Conservation (phyloP, 2,329 filamentous ascomycete species). For the Pseudocercospora cruenta region DNA sequence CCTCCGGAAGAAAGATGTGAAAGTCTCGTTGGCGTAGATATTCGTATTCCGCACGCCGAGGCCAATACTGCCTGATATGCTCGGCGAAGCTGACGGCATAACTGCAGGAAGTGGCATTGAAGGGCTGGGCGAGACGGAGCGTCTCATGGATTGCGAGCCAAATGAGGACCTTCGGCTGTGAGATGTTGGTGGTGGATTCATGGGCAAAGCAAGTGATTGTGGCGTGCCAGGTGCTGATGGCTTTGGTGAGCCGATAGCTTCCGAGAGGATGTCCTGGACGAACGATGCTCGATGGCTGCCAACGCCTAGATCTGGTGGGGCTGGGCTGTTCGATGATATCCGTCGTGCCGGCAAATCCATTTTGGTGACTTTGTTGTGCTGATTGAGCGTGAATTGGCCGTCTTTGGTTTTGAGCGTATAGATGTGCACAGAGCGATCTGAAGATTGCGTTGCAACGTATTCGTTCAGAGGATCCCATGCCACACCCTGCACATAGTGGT, state of each 20-base stretch:
- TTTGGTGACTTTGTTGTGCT: constrained; percentile 80
- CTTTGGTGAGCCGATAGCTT: constrained; percentile 75
- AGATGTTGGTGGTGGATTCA: constrained; percentile 93
- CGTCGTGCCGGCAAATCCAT: constrained; percentile 91
- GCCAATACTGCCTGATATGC: constrained; percentile 64
- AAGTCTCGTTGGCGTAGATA: constrained; percentile 93
- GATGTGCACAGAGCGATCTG: constrained; percentile 95
- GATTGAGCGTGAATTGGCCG: constrained; percentile 83
- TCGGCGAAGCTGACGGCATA: constrained; percentile 91
- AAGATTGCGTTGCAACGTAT: constrained; percentile 97
- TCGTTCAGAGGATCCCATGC: constrained; percentile 98
- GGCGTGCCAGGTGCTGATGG: constrained; percentile 94
- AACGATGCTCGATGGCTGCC: constrained; percentile 59
- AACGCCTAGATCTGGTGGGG: constrained; percentile 76
- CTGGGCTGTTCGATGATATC: constrained; percentile 89
- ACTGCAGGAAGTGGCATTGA: constrained; percentile 93
- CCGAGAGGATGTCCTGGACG: constrained; percentile 57
- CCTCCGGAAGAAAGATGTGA: constrained; percentile 94
- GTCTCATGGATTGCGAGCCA: constrained; percentile 66
- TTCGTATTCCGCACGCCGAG: constrained; percentile 76
- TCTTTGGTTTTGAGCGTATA: constrained; percentile 97
- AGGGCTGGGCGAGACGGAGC: constrained; percentile 90
- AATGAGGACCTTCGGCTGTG: constrained; percentile 96
- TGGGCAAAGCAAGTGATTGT: constrained; percentile 82
- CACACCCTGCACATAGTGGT: constrained; percentile 97